Conservation (phyloP, 106 monocot genomes). For the Apostasia shenzhenica region DNA sequence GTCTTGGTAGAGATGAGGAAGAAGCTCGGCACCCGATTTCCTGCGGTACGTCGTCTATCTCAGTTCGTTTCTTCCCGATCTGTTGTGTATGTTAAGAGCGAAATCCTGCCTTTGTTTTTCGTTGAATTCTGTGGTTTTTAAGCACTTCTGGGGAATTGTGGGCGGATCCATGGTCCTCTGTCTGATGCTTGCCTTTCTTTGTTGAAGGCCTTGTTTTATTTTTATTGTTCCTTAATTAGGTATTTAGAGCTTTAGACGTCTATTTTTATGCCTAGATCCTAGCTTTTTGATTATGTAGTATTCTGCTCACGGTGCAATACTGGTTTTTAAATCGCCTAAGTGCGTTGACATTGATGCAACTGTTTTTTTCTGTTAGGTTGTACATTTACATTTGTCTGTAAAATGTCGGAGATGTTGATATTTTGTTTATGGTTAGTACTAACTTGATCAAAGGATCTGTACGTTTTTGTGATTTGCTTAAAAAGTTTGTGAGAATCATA, state of each 20-base stretch:
- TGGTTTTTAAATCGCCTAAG: too few relatives aligned
- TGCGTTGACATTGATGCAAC: too few relatives aligned
- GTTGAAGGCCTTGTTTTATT: background rate
- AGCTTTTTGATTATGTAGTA: background rate
- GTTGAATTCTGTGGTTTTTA: background rate
- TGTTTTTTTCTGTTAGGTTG: too few relatives aligned
- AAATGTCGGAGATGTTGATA: too few relatives aligned
- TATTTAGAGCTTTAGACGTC: background rate
- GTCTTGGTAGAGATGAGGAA: constrained; percentile 62
- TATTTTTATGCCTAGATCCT: background rate
- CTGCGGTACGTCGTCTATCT: constrained; percentile 53
- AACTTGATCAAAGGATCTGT: too few relatives aligned
- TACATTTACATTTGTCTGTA: too few relatives aligned
- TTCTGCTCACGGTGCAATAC: too few relatives aligned
- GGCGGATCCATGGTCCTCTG: background rate
- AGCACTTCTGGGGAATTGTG: background rate
- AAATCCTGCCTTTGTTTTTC: background rate
- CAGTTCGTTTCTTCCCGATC: background rate
- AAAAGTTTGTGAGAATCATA: too few relatives aligned
- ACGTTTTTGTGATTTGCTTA: too few relatives aligned
- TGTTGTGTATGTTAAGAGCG: too few relatives aligned
- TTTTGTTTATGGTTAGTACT: too few relatives aligned
- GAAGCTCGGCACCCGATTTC: constrained; percentile 97
- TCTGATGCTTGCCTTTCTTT: too few relatives aligned
- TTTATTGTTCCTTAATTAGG: background rate